Base-by-base conservation (phyloP, 306 rosid genomes). In the Carpinus fangiana region DNA sequence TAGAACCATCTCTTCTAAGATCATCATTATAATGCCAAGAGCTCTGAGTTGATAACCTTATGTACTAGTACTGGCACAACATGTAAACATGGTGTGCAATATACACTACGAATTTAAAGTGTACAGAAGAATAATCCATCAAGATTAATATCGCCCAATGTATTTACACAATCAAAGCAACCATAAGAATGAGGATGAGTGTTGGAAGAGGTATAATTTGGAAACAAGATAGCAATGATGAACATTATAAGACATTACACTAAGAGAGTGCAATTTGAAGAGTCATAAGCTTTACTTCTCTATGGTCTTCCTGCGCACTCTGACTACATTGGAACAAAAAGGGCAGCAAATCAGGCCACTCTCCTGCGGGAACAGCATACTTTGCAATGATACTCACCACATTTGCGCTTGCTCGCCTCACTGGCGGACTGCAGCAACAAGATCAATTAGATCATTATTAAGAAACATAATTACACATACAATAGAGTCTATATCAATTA, bases 291-390 rank as follows among this genome's bases (percentile, higher is more conserved):
- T 82, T 82, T 80, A 91, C 99, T 85, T 96, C 99, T 65, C 98
- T 91, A 79, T 96, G 99, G 21, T 96, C 99, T 76, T 96, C 99
- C 64, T 93, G 97, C 3, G 89, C 78, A 90, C 99, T 93, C 88
- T 91, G 98, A 88, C 97, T 93, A 50, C 97, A 93, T 72, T 90
- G 97, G 85, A 96, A 96, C 76, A 96, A 91, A 81, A 96, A 96
- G 36, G 98, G 98, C 84, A 96, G 80, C 78, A 96, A 87, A 66
- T 96, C 98, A 4, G 97, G 92, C 99, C 99, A 96, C 74, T 96
- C 99, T 12, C 96, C 98, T 0, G 97, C 88, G 0, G 97, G 98
- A 78, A 93, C 93, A 0, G 97, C 99, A 68, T 96, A 93, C 83
- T 96, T 96, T 0, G 99, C 98, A 52, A 96, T 86, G 3, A 96